A percentile compares a stretch with the other conserved stretches of the same genome.
These are phyloP conservation scores for Croton setiger DNA, from an alignment of 441 rosid species.

Conservation along the genomic window DNA sequence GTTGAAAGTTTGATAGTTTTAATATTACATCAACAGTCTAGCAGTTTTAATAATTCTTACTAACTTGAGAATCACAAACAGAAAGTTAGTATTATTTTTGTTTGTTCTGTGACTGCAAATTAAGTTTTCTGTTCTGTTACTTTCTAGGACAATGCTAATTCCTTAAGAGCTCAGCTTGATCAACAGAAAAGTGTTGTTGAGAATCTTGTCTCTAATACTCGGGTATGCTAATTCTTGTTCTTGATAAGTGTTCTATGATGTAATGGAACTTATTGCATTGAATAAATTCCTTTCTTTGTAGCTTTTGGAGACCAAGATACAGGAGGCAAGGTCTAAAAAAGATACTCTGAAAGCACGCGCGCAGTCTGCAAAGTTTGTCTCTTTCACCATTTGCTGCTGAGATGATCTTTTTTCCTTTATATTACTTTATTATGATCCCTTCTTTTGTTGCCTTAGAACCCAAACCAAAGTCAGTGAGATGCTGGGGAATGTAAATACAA, in stretches of 20 bases:
- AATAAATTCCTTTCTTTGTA: slow-evolving; percentile 35
- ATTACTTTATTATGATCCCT: slow-evolving; percentile 1
- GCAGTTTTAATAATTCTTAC: neutral
- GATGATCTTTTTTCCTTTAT: slow-evolving; percentile 11
- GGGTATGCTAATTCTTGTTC: slow-evolving; percentile 42
- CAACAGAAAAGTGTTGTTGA: slow-evolving; percentile 86
- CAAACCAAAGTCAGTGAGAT: slow-evolving; percentile 76
- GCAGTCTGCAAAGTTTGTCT: slow-evolving; percentile 80
- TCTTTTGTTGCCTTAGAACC: slow-evolving; percentile 43
- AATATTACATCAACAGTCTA: neutral
- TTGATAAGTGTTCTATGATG: slow-evolving; percentile 12
- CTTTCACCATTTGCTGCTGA: slow-evolving; percentile 22
- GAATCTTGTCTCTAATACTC: slow-evolving; percentile 91
- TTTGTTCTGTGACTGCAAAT: slow-evolving; percentile 4
- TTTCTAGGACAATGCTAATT: slow-evolving; percentile 75
- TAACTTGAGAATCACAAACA: neutral
- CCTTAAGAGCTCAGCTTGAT: slow-evolving; percentile 85
- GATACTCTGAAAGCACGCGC: slow-evolving; percentile 97
- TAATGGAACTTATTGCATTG: slow-evolving; percentile 22
- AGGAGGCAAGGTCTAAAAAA: slow-evolving; percentile 95
- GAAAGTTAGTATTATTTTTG: slow-evolving; percentile 4
- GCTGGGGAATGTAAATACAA: slow-evolving; percentile 72
- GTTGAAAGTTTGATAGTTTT: neutral
- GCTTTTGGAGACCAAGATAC: slow-evolving; percentile 98
- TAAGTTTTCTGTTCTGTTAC: slow-evolving; percentile 12